Percentiles rank a stretch among this genome's conserved stretches.
phyloP scores from a whole-genome alignment of 108 stramenopile genomes.

The Skeletonema potamos region DNA sequence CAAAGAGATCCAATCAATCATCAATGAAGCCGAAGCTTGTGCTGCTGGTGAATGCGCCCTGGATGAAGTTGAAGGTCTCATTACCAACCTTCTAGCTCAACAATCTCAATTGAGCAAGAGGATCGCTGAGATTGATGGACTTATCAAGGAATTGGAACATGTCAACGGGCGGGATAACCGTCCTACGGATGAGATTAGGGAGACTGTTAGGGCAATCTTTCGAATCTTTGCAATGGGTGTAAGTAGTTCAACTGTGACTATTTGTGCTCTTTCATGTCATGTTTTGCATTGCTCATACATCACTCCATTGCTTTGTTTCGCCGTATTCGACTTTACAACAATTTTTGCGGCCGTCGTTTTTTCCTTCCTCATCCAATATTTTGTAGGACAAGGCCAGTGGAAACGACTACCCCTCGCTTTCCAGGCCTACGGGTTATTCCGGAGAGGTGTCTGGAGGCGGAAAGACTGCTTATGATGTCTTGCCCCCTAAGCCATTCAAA shows the following conservation, averaged over 20 bases:
- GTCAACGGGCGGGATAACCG: conserved; percentile 53
- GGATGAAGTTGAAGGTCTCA: conserved; percentile 71
- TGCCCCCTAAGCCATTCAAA: conserved; percentile 64
- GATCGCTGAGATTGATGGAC: conserved; percentile 47
- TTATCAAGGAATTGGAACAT: conserved; percentile 39
- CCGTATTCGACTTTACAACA: not conserved
- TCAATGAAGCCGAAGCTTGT: conserved; percentile 57
- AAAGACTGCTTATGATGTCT: conserved; percentile 75
- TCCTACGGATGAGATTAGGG: conserved; percentile 68
- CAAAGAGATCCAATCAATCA: conserved; percentile 57
- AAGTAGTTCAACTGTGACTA: not conserved
- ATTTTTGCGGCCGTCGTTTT: not conserved
- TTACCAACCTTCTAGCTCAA: conserved; percentile 56
- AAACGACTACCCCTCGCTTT: conserved; percentile 72
- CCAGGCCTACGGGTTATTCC: conserved; percentile 65
- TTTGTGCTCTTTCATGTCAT: not conserved
- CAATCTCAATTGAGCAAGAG: conserved; percentile 53
- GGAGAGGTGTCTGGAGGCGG: conserved; percentile 76
- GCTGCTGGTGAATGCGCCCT: conserved; percentile 68
- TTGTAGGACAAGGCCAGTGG: conserved; percentile 68
- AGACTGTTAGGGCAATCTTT: conserved; percentile 77
- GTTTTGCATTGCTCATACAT: not conserved
- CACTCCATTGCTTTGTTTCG: not conserved
- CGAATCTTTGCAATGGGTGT: conserved; percentile 67
- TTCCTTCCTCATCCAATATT: not conserved